A percentile compares a stretch with the other conserved stretches of the same genome.
Evolutionary conservation across 2,329 filamentous ascomycete genomes (phyloP).

Genomic region (Raffaelea deltoideospora): DNA sequence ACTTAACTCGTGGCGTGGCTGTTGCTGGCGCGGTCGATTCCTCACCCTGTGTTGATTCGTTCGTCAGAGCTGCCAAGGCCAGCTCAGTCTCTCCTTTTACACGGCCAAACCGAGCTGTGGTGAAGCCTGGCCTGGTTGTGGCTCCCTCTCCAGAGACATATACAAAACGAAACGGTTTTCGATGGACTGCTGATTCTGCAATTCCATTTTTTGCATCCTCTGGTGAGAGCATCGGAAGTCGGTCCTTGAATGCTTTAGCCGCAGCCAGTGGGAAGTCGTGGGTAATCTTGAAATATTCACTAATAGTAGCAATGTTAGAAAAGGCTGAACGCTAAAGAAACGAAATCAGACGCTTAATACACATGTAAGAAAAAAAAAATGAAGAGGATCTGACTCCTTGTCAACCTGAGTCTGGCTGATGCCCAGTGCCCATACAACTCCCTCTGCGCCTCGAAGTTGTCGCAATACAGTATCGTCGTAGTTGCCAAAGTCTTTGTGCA

Average conservation of each 20-base stretch:
- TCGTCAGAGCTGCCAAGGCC: conserved; percentile 36
- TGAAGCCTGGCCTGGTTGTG: conserved; percentile 37
- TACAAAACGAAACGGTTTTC: conserved; percentile 49
- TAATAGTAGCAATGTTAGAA: conserved; percentile 10
- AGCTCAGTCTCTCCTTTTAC: conserved; percentile 55
- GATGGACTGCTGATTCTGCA: conserved; percentile 13
- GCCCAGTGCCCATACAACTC: conserved; percentile 61
- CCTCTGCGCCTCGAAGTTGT: conserved; percentile 47
- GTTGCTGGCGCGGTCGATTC: conserved; percentile 9
- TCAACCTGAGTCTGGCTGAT: conserved; percentile 43
- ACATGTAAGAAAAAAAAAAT: neutral
- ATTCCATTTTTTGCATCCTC: too few species aligned
- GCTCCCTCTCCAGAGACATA: conserved; percentile 53
- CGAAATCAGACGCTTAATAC: neutral
- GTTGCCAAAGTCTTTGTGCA: conserved; percentile 49
- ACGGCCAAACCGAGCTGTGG: conserved; percentile 42
- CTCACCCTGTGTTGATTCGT: conserved; percentile 13
- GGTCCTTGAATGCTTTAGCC: neutral
- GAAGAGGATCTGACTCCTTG: conserved; percentile 33
- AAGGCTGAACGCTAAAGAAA: neutral
- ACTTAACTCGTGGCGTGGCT: conserved; percentile 5
- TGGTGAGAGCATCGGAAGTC: too few species aligned
- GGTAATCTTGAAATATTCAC: conserved; percentile 54
- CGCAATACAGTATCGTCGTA: conserved; percentile 43
- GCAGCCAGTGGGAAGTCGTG: conserved; percentile 44